Evolutionary conservation across 2,329 filamentous ascomycete genomes (phyloP).

Genomic region (Fusarium agapanthi): DNA sequence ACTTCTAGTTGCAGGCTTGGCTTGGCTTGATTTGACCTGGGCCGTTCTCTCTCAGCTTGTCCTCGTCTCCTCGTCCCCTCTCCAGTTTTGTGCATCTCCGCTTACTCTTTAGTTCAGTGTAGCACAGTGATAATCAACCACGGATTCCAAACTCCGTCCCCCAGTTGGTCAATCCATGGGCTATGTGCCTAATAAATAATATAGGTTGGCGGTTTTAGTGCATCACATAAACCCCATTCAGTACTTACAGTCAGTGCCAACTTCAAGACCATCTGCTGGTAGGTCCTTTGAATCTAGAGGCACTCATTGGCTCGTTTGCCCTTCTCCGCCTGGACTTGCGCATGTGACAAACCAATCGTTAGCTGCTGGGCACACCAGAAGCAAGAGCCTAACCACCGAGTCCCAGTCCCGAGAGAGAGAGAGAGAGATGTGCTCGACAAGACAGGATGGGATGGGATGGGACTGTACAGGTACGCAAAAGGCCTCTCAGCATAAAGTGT

Average conservation of each 20-base stretch:
- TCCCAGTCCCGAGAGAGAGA: neutral
- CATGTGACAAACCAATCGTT: neutral
- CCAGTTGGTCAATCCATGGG: neutral
- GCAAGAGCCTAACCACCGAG: neutral
- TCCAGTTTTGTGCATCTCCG: neutral
- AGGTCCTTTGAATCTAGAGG: conserved; percentile 3
- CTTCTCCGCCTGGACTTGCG: neutral
- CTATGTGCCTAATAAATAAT: neutral
- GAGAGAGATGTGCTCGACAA: neutral
- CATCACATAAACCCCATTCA: neutral
- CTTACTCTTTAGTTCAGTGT: neutral
- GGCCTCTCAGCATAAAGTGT: neutral
- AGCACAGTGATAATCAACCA: neutral
- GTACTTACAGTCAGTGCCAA: neutral
- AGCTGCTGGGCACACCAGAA: neutral
- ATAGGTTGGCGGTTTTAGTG: neutral
- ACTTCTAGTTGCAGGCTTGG: neutral
- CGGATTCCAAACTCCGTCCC: neutral
- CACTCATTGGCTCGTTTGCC: conserved; percentile 12
- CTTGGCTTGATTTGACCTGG: neutral
- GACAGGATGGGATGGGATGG: neutral
- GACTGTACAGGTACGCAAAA: neutral
- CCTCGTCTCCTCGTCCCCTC: neutral
- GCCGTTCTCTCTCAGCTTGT: neutral
- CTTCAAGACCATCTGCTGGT: neutral